Conservation (phyloP, 495 filamentous ascomycete species). For the Evernia prunastri region DNA sequence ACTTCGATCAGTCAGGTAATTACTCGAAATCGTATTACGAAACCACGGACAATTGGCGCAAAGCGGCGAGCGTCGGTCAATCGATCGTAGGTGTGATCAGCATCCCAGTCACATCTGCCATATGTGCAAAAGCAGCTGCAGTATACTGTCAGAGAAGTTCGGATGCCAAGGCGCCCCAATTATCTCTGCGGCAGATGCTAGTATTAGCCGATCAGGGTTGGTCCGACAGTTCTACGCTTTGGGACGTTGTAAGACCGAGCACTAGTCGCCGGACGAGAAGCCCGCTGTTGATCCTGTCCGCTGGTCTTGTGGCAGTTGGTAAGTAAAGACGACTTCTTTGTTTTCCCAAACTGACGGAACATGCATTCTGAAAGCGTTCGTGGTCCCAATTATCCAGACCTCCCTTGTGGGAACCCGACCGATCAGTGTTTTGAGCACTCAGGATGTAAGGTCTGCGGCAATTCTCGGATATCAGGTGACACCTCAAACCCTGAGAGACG, state of each 20-base stretch:
- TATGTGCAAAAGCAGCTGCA: constrained; percentile 30
- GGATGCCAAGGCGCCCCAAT: not conserved
- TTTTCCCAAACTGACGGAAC: not conserved
- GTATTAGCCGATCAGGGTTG: constrained; percentile 31
- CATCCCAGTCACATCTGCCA: constrained; percentile 30
- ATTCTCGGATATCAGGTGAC: not conserved
- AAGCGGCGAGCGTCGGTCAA: constrained; percentile 27
- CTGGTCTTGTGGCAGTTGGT: not conserved
- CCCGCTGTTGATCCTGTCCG: constrained; percentile 21
- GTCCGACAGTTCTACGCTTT: constrained; percentile 22
- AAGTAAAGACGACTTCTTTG: not conserved
- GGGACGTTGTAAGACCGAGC: constrained; percentile 6
- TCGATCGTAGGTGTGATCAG: constrained; percentile 25
- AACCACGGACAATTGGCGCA: constrained; percentile 27
- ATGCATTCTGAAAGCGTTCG: not conserved
- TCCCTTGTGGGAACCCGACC: not conserved
- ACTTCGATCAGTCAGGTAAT: not conserved
- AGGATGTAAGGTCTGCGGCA: not conserved
- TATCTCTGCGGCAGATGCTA: constrained; percentile 26
- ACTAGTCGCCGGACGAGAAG: constrained; percentile 19
- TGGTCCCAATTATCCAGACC: not conserved
- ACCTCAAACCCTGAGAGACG: not conserved
- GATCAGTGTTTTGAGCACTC: not conserved
- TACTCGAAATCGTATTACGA: constrained; percentile 4
- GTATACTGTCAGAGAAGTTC: constrained; percentile 26